These are phyloP conservation scores for Neospermospora avenae DNA, from an alignment of 2,329 filamentous ascomycete genomes.

Conservation along the genomic window DNA sequence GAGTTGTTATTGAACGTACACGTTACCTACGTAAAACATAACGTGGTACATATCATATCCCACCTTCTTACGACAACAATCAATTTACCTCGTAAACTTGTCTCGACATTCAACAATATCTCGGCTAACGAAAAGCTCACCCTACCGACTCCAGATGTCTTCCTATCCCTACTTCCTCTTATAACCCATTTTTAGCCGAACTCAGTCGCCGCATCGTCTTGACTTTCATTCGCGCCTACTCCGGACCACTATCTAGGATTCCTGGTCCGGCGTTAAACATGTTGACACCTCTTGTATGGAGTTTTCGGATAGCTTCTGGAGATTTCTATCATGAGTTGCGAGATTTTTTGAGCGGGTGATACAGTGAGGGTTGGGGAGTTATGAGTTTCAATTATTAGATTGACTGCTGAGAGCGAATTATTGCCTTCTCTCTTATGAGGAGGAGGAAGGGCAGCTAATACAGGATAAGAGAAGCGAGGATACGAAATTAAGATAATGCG, in stretches of 20 bases:
- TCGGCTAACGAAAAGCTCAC: neutral
- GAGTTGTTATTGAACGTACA: neutral
- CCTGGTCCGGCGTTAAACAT: constrained; percentile 20
- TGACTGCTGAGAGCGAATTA: no score
- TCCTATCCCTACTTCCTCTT: neutral
- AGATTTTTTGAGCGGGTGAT: constrained; percentile 19
- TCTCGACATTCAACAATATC: neutral
- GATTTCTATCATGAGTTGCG: constrained; percentile 8
- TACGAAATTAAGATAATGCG: neutral
- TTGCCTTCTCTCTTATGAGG: no score
- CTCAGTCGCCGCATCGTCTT: constrained; percentile 8
- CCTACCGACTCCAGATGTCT: constrained; percentile 1
- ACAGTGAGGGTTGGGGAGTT: constrained; percentile 20
- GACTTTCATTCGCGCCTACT: constrained; percentile 12
- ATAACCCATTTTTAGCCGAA: constrained; percentile 7
- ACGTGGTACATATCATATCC: neutral
- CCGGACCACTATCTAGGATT: constrained; percentile 22
- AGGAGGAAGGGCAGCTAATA: no score
- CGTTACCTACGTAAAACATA: neutral
- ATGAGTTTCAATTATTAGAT: no score
- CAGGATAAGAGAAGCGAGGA: neutral
- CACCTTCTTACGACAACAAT: neutral
- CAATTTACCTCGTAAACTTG: neutral
- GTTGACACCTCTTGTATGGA: constrained; percentile 15
- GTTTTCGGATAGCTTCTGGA: constrained; percentile 12